phyloP scores from a whole-genome alignment of 2,329 filamentous ascomycete species.

The Didymella segeticola region DNA sequence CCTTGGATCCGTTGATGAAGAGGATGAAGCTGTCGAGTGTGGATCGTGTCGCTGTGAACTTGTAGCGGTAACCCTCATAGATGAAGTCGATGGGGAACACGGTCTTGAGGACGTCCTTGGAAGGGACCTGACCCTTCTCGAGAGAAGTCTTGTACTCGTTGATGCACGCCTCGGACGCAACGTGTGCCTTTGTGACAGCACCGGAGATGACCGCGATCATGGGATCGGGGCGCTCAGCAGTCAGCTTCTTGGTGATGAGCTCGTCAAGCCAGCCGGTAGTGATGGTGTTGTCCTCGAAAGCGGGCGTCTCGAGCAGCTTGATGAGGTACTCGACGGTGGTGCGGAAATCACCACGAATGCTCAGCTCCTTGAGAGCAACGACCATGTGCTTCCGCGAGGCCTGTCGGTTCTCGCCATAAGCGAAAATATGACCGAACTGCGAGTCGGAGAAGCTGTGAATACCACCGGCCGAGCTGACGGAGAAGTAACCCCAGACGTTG shows the following conservation, averaged over 20 bases:
- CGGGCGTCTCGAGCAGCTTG: constrained; percentile 96
- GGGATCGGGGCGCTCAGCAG: constrained; percentile 91
- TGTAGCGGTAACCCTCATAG: constrained; percentile 95
- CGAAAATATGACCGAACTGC: constrained; percentile 99
- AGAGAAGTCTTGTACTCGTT: constrained; percentile 85
- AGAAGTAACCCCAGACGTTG: constrained; percentile 99
- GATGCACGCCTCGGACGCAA: constrained; percentile 89
- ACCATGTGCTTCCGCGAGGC: constrained; percentile 99
- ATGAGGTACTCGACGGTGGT: constrained; percentile 99
- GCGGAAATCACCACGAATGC: constrained; percentile 98
- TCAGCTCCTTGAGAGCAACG: constrained; percentile 95
- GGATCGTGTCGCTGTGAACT: constrained; percentile 95
- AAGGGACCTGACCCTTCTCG: constrained; percentile 96
- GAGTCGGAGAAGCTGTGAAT: constrained; percentile 99
- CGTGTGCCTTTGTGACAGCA: constrained; percentile 92
- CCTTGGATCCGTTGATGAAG: constrained; percentile 99
- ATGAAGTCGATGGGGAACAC: constrained; percentile 99
- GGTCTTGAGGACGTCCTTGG: constrained; percentile 96
- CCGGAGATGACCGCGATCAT: constrained; percentile 95
- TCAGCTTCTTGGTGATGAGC: constrained; percentile 96
- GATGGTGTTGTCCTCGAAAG: constrained; percentile 98
- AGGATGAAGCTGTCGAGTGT: constrained; percentile 94
- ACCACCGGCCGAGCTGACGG: constrained; percentile 91
- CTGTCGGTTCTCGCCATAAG: constrained; percentile 95
- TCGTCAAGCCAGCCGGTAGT: constrained; percentile 99